phyloP scores from a whole-genome alignment of 2,329 filamentous ascomycete species.

The Moelleriella libera region DNA sequence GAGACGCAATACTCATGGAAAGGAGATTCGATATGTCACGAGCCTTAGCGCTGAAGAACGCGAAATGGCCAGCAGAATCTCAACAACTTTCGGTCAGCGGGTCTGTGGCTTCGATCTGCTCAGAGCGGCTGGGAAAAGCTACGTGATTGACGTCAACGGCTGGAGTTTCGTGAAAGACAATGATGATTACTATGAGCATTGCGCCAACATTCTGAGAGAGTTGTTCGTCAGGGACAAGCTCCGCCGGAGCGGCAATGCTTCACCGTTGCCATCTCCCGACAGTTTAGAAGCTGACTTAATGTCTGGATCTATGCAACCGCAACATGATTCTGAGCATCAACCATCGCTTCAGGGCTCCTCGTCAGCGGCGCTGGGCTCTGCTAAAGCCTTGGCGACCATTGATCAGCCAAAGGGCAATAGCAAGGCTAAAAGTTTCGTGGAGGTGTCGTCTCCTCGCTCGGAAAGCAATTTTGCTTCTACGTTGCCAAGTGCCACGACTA shows the following conservation, averaged over 20 bases:
- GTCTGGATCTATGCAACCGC: conserved; percentile 14
- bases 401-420: conserved; percentile 9
- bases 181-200: conserved; percentile 93
- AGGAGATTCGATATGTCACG: conserved; percentile 92
- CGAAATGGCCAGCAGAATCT: conserved; percentile 78
- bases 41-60: conserved; percentile 68
- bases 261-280: conserved; percentile 35
- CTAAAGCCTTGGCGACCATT: background rate
- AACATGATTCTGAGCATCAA: conserved; percentile 23
- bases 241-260: conserved; percentile 45
- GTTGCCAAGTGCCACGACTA: conserved; percentile 20
- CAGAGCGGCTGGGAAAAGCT: conserved; percentile 77
- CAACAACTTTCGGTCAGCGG: conserved; percentile 79
- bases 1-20: conserved; percentile 89
- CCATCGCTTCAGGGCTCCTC: background rate
- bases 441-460: conserved; percentile 16
- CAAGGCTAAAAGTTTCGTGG: conserved; percentile 10
- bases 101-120: conserved; percentile 95
- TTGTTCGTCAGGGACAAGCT: conserved; percentile 75
- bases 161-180: conserved; percentile 99
- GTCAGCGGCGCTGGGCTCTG: background rate
- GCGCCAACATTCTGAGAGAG: conserved; percentile 69
- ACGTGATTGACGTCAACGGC: conserved; percentile 96
- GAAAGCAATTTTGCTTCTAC: conserved; percentile 18
- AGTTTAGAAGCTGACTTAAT: conserved; percentile 29